Percentiles rank a stretch among this genome's conserved stretches.
phyloP scores from a whole-genome alignment of 768 basidiomycete species.

The Hydnomerulius pinastri region DNA sequence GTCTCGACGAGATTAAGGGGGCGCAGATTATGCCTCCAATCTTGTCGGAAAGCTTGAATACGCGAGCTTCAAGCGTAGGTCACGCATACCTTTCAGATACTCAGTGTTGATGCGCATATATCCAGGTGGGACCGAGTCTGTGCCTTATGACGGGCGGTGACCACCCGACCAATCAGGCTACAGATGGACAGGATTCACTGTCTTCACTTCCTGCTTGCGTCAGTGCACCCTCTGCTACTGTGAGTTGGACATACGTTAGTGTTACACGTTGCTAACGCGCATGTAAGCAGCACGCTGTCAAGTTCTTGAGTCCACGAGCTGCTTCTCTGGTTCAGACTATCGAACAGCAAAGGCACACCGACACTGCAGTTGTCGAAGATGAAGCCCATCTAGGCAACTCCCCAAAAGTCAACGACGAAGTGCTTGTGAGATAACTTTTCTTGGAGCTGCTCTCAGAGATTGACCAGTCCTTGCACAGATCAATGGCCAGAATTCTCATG shows the following conservation, averaged over 20 bases:
- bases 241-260: background rate
- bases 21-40: background rate
- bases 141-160: background rate
- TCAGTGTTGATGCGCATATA: constrained; percentile 9
- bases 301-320: constrained; percentile 1
- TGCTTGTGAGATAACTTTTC: background rate
- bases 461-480: constrained; percentile 3
- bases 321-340: background rate
- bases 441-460: background rate
- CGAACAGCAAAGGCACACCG: too few species aligned
- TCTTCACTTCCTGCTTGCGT: constrained; percentile 8
- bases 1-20: background rate
- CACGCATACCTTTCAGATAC: background rate
- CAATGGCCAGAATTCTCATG: background rate
- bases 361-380: too few species aligned
- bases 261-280: constrained; percentile 13
- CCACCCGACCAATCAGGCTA: background rate
- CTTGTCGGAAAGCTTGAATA: background rate
- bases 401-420: background rate
- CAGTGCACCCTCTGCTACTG: background rate
- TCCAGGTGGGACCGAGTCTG: constrained; percentile 8
- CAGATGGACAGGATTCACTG: background rate
- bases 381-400: background rate
- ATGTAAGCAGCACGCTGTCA: constrained; percentile 20
- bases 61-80: constrained; percentile 7